phyloP scores from a whole-genome alignment of 176 grass and related monocot species.

The Pontederia paniculata region DNA sequence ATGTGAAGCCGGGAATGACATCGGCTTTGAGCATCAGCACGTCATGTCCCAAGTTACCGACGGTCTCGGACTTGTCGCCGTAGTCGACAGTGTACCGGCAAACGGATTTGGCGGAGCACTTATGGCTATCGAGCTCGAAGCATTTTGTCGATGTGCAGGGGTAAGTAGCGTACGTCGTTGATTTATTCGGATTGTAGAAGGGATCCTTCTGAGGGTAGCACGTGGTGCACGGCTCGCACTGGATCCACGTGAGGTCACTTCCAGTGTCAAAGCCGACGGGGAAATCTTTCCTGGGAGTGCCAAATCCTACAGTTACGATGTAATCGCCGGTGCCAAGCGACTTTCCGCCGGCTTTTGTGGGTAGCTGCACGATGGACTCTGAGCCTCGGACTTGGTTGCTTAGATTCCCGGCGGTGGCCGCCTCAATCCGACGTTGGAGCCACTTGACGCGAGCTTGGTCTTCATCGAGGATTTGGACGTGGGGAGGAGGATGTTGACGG shows the following conservation, averaged over 20 bases:
- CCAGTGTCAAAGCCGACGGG: constrained; percentile 6
- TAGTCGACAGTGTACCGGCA: constrained; percentile 63
- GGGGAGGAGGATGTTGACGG: too few relatives aligned
- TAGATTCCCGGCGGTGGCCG: too few relatives aligned
- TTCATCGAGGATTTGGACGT: too few relatives aligned
- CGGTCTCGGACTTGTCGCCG: constrained; percentile 51
- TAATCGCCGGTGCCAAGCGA: background rate
- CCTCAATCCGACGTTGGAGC: too few relatives aligned
- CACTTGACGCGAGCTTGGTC: too few relatives aligned
- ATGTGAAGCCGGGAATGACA: constrained; percentile 38
- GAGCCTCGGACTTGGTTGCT: background rate
- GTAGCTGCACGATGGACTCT: background rate
- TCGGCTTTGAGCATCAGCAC: constrained; percentile 32
- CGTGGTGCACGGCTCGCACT: background rate
- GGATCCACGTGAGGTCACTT: constrained; percentile 11
- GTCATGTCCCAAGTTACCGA: constrained; percentile 48
- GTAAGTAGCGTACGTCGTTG: background rate
- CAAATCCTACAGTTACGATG: background rate
- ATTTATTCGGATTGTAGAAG: background rate
- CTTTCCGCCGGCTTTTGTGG: background rate
- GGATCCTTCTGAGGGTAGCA: constrained; percentile 2
- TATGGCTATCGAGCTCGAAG: constrained; percentile 7
- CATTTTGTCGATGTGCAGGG: background rate
- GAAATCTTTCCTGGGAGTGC: background rate
- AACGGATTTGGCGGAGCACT: constrained; percentile 15